Percentiles rank a stretch among this genome's conserved stretches.
These are phyloP conservation scores for Microsporum audouinii DNA, from an alignment of 2,329 filamentous ascomycete genomes.

Conservation along the genomic window DNA sequence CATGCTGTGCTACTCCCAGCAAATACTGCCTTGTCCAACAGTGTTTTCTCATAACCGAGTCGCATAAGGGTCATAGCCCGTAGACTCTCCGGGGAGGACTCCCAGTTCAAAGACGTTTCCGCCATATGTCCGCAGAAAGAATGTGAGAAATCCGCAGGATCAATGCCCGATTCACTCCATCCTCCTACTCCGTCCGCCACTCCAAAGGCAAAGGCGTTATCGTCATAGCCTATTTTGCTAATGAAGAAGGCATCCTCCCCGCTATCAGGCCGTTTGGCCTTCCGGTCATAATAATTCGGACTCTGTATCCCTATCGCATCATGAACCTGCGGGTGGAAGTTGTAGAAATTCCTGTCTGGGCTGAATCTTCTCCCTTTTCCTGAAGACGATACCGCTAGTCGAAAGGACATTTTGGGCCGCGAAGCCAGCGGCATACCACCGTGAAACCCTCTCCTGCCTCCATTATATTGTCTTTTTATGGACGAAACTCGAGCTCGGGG, in stretches of 20 bases:
- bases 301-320: constrained; percentile 30
- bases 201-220: constrained; percentile 58
- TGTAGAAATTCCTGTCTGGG: constrained; percentile 57
- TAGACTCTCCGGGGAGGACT: constrained; percentile 27
- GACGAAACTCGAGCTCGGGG: not conserved
- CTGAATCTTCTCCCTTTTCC: constrained; percentile 60
- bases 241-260: constrained; percentile 97
- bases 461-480: not conserved
- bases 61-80: constrained; percentile 64
- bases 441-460: constrained; percentile 21
- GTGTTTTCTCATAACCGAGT: constrained; percentile 70
- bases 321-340: constrained; percentile 49
- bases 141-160: constrained; percentile 91
- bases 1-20: constrained; percentile 90
- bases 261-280: constrained; percentile 57
- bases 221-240: constrained; percentile 56
- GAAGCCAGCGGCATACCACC: constrained; percentile 18
- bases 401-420: constrained; percentile 47
- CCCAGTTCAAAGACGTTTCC: constrained; percentile 53
- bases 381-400: constrained; percentile 63
- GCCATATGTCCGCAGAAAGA: constrained; percentile 91
- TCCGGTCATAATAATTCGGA: constrained; percentile 43
- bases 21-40: constrained; percentile 57
- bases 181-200: constrained; percentile 92
- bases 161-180: constrained; percentile 84